phyloP scores from a whole-genome alignment of 495 filamentous ascomycete species.

The Xanthoparmelia taractica region DNA sequence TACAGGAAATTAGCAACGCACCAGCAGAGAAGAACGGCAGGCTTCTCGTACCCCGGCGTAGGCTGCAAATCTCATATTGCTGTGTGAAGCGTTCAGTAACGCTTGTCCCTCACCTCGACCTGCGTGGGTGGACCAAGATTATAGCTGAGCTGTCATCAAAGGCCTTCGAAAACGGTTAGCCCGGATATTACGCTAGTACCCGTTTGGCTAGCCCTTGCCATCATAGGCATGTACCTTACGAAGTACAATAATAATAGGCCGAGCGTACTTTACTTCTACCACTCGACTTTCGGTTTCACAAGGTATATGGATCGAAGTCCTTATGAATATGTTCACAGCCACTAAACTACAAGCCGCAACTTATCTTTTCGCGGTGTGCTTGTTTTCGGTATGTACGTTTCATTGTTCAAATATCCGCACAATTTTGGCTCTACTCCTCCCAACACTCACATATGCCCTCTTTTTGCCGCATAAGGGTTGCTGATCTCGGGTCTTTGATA shows the following conservation, averaged over 20 bases:
- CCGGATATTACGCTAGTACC: too few relatives aligned
- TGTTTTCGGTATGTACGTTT: slow-evolving; percentile 53
- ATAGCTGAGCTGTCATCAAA: not conserved
- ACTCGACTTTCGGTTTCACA: too few relatives aligned
- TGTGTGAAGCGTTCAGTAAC: not conserved
- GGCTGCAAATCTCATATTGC: slow-evolving; percentile 45
- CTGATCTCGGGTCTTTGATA: not conserved
- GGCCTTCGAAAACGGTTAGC: too few relatives aligned
- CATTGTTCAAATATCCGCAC: not conserved
- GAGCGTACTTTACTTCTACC: not conserved
- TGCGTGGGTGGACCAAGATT: not conserved
- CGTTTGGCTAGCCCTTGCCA: too few relatives aligned
- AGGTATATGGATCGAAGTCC: not conserved
- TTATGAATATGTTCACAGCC: slow-evolving; percentile 45
- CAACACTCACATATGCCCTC: not conserved
- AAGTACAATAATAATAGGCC: too few relatives aligned
- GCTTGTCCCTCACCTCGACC: not conserved
- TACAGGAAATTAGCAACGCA: slow-evolving; percentile 25
- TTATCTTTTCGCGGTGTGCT: slow-evolving; percentile 81
- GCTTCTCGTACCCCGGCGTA: slow-evolving; percentile 42
- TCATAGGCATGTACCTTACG: too few relatives aligned
- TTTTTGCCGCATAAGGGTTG: not conserved
- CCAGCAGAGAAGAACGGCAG: not conserved
- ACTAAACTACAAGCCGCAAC: slow-evolving; percentile 67
- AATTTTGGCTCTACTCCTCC: not conserved